Percentiles rank a stretch among this genome's conserved stretches.
phyloP scores from a whole-genome alignment of 2,329 filamentous ascomycete species.

The Escovopsis weberi region DNA sequence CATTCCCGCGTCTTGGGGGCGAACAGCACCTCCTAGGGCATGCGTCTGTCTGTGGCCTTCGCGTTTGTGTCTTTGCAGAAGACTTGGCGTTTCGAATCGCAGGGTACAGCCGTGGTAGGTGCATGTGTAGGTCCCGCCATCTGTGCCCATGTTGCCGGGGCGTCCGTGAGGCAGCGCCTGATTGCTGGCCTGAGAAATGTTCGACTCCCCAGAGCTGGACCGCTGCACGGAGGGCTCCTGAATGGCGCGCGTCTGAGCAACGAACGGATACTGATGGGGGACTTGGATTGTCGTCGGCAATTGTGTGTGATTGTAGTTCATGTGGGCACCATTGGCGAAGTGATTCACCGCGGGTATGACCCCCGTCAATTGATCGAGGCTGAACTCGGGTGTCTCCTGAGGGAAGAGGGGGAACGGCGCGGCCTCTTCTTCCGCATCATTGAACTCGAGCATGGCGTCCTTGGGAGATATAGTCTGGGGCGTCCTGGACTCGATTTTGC shows the following conservation, averaged over 20 bases:
- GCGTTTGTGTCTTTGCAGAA: constrained; percentile 89
- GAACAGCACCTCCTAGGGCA: constrained; percentile 18
- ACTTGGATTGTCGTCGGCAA: constrained; percentile 26
- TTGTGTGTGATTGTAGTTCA: constrained; percentile 18
- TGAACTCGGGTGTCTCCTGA: constrained; percentile 35
- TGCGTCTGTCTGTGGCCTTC: constrained; percentile 76
- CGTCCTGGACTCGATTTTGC: constrained; percentile 29
- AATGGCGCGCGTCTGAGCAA: constrained; percentile 22
- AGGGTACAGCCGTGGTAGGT: constrained; percentile 83
- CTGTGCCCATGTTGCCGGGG: constrained; percentile 52
- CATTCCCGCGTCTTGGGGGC: constrained; percentile 21
- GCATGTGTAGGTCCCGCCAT: constrained; percentile 86
- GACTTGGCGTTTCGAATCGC: constrained; percentile 74
- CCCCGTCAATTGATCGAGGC: constrained; percentile 26
- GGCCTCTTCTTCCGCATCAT: constrained; percentile 47
- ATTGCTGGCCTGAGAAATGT: constrained; percentile 25
- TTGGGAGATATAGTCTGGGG: constrained; percentile 91
- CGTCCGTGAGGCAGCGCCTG: constrained; percentile 25
- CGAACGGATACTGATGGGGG: constrained; percentile 38
- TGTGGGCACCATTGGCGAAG: constrained; percentile 6
- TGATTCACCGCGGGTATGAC: constrained; percentile 9
- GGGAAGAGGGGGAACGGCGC: constrained; percentile 54
- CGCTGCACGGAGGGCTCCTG: constrained; percentile 20
- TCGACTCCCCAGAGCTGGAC: constrained; percentile 28
- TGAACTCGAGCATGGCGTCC: constrained; percentile 77